phyloP scores from a whole-genome alignment of 345 rosid genomes.

The Camelina laxa region DNA sequence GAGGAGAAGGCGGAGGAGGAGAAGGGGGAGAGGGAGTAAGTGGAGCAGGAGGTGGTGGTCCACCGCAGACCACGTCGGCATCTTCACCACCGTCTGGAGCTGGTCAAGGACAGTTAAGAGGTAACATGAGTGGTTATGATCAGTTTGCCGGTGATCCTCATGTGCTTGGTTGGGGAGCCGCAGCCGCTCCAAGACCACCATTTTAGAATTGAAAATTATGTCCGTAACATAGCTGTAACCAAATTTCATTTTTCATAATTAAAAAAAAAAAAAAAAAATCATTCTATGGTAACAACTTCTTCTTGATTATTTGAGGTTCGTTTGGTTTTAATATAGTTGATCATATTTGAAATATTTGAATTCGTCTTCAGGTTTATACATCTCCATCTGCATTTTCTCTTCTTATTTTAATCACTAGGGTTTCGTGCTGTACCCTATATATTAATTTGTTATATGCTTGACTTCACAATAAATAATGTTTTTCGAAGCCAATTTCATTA shows the following conservation, averaged over 20 bases:
- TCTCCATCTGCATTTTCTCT: conserved; percentile 21
- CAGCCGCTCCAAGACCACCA: conserved; percentile 58
- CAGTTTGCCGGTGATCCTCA: conserved; percentile 64
- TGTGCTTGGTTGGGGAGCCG: conserved; percentile 63
- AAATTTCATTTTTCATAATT: conserved; percentile 14
- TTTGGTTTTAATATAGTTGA: conserved; percentile 25
- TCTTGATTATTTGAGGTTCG: neutral
- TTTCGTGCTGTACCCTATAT: neutral
- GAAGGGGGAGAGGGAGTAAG: conserved; percentile 26
- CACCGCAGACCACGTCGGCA: conserved; percentile 41
- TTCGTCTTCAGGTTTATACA: conserved; percentile 8
- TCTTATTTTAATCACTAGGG: conserved; percentile 16
- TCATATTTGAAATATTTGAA: conserved; percentile 35
- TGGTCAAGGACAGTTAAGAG: conserved; percentile 50
- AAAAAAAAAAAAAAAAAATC: neutral
- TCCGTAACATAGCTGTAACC: conserved; percentile 33
- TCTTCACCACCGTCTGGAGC: conserved; percentile 53
- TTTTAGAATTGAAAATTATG: conserved; percentile 45
- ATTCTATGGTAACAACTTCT: conserved; percentile 32
- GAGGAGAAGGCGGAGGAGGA: conserved; percentile 32
- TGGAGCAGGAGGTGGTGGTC: conserved; percentile 31
- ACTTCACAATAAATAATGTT: neutral
- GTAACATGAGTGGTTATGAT: conserved; percentile 49
- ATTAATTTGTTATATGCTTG: conserved; percentile 25
- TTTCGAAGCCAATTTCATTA: neutral